Base-by-base conservation (phyloP, 768 basidiomycete genomes). In the Suillus hirtellus region DNA sequence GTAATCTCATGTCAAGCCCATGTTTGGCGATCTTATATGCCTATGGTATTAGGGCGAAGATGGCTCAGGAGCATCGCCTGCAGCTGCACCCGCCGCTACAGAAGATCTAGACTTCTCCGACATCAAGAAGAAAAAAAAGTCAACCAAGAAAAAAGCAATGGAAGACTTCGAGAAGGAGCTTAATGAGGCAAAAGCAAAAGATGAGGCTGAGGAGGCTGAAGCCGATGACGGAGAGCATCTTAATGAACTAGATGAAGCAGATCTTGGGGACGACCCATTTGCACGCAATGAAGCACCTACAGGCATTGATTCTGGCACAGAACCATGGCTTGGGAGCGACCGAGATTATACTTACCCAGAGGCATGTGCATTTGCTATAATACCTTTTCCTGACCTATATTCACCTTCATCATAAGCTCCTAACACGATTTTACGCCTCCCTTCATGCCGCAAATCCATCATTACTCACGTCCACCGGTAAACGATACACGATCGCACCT, bases 321-420 rank as follows among this genome's bases (percentile, higher is more conserved):
- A 95, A 71, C 85, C 93, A 52, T 99, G 96, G 96, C 82, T 97
- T 31, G 86, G 86, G 72, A 92, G 88, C 66, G 96, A 98, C 76
- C 86, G 96, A 50, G 96, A 99, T 76, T 97, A 98, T 74, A 91
- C 88, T n/a, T 99, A 99, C 74, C 86, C 85, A 60, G 96, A 99
- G 84, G 95, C 92, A 44, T 55, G 83, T 68, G 12, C n/a, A 46
- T 46, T 24, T 35, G 40, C n/a, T 15, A 27, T 46, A 21, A 1
- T 21, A 59, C 3, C 11, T 5, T 43, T 14, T 3, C 35, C 24
- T 21, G 9, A 46, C 40, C 5, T 27, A 40, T 21, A 42, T 63
- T 53, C 5, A 35, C 40, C 52, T 37, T 67, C 38, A 53, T 52
- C 1, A 35, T 61, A 69, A 96, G 94, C 92, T 99, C 47, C 86